phyloP scores from a whole-genome alignment of 768 basidiomycete genomes.

The Tremella yokohamensis region DNA sequence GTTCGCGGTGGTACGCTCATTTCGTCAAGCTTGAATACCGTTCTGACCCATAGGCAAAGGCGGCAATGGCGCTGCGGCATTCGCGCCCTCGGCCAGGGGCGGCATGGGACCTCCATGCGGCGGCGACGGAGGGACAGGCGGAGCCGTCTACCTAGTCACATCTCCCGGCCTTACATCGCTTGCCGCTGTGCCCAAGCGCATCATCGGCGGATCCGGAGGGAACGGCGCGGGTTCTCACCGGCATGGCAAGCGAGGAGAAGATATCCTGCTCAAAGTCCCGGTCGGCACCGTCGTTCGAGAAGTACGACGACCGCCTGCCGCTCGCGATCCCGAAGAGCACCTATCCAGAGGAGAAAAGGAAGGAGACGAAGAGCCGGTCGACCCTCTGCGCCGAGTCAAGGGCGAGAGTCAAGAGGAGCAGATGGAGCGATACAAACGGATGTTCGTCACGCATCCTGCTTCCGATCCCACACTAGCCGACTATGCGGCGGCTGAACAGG shows the following conservation, averaged over 20 bases:
- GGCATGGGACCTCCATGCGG: slow-evolving; percentile 86
- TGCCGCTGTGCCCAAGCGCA: slow-evolving; percentile 64
- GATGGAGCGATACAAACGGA: slow-evolving; percentile 55
- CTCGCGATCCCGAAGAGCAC: slow-evolving; percentile 60
- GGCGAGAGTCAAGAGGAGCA: slow-evolving; percentile 63
- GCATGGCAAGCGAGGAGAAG: slow-evolving; percentile 71
- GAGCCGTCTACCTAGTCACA: slow-evolving; percentile 78
- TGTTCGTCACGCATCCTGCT: slow-evolving; percentile 37
- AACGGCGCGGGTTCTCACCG: slow-evolving; percentile 82
- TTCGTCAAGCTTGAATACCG: not conserved
- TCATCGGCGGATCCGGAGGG: slow-evolving; percentile 64
- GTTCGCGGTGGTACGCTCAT: slow-evolving; percentile 63
- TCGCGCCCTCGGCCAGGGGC: slow-evolving; percentile 82
- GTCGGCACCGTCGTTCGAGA: slow-evolving; percentile 85
- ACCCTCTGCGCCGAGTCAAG: not conserved
- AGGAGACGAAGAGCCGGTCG: slow-evolving; percentile 25
- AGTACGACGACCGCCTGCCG: slow-evolving; percentile 59
- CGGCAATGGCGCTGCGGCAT: slow-evolving; percentile 87
- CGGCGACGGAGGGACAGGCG: slow-evolving; percentile 85
- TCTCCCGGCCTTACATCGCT: slow-evolving; percentile 74
- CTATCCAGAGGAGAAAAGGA: slow-evolving; percentile 63
- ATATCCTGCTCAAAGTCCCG: slow-evolving; percentile 75
- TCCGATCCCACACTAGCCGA: slow-evolving; percentile 33
- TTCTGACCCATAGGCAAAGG: slow-evolving; percentile 63
- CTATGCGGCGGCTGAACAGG: slow-evolving; percentile 32